Percentiles rank a stretch among this genome's conserved stretches.
These are phyloP conservation scores for Pythium apleroticum DNA, from an alignment of 352 stramenopile species.

Conservation along the genomic window DNA sequence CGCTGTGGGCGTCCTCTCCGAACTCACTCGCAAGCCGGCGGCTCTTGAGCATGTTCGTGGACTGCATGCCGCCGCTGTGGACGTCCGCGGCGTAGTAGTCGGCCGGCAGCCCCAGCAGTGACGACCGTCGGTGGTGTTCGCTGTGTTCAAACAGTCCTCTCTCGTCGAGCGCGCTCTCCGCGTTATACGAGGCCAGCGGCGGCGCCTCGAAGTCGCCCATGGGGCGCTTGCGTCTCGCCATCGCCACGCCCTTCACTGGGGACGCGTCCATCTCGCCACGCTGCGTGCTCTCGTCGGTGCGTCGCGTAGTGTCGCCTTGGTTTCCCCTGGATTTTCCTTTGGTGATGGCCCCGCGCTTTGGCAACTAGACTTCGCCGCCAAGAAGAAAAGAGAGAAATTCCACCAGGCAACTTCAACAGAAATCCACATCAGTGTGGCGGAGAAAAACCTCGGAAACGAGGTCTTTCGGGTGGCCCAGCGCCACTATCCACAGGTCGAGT, in stretches of 20 bases:
- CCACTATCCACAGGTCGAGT: conserved; percentile 17
- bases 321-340: neutral
- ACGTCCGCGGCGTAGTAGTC: conserved; percentile 24
- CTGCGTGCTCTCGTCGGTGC: neutral
- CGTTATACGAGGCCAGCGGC: neutral
- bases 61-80: conserved; percentile 24
- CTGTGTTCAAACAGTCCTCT: neutral
- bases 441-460: conserved; percentile 18
- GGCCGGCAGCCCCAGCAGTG: conserved; percentile 9
- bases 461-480: neutral
- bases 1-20: conserved; percentile 7
- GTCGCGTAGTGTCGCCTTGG: neutral
- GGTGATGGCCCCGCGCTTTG: neutral
- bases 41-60: conserved; percentile 24
- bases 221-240: conserved; percentile 35
- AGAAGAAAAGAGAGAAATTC: conserved; percentile 10
- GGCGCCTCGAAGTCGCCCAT: conserved; percentile 32
- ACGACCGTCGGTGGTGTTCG: conserved; percentile 14
- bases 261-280: conserved; percentile 27
- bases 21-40: conserved; percentile 22
- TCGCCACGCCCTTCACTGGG: neutral
- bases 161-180: conserved; percentile 12
- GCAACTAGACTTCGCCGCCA: neutral
- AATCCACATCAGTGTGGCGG: neutral
- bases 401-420: conserved; percentile 28